Conservation (phyloP, 192 early-diverging fungal genomes). For the Geranomyces variabilis region DNA sequence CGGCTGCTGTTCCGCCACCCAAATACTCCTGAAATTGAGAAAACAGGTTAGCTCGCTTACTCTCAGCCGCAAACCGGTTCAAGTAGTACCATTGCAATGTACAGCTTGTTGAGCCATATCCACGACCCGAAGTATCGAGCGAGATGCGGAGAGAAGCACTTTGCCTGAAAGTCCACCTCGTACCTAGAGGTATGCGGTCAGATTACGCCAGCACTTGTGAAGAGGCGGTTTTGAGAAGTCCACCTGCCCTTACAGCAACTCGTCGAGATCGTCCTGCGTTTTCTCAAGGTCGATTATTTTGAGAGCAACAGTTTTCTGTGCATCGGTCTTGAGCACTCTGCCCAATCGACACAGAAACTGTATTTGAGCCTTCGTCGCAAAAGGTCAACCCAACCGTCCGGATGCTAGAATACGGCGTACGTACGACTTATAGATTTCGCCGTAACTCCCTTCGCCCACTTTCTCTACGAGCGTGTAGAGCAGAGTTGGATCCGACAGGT, state of each 20-base stretch:
- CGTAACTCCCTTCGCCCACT: conserved; percentile 42
- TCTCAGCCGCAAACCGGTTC: no score
- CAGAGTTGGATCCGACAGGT: conserved; percentile 27
- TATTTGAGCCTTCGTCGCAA: no score
- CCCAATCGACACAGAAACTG: background rate
- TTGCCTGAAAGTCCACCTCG: conserved; percentile 45
- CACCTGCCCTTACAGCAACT: conserved; percentile 22
- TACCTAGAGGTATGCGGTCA: background rate
- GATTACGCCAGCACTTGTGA: background rate
- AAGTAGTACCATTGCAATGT: conserved; percentile 35
- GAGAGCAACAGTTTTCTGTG: conserved; percentile 34
- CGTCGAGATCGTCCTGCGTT: conserved; percentile 37
- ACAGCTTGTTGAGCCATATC: conserved; percentile 41
- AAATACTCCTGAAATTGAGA: conserved; percentile 33
- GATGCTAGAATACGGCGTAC: no score
- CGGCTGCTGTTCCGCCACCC: conserved; percentile 37
- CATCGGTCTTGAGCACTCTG: conserved; percentile 18
- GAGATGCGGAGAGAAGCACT: conserved; percentile 40
- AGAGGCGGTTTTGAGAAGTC: no score
- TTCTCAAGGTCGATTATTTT: conserved; percentile 44
- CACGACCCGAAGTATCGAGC: conserved; percentile 41
- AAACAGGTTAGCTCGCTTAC: no score
- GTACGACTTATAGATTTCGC: conserved; percentile 40
- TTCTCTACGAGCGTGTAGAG: conserved; percentile 37
- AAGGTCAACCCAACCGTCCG: no score